Conservation (phyloP, 2,329 filamentous ascomycete species). For the Stemphylium beticola region DNA sequence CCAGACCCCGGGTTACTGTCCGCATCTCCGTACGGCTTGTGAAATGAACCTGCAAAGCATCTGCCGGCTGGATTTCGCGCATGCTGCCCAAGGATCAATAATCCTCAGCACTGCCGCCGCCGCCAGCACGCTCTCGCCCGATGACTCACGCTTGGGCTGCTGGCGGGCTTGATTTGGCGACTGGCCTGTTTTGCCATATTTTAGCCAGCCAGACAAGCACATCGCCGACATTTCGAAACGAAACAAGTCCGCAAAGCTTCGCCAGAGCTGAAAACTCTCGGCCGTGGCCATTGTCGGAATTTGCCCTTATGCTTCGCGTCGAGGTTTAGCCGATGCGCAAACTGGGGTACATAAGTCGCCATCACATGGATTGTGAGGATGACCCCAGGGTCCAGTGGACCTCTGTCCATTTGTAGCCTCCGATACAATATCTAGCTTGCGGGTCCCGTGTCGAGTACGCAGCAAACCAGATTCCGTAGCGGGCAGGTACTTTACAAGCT, state of each 20-base stretch:
- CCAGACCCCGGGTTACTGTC: conserved; percentile 27
- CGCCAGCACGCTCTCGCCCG: not conserved
- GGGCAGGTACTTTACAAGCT: conserved; percentile 1
- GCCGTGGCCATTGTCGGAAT: not conserved
- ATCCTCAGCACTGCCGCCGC: not conserved
- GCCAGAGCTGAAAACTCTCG: conserved; percentile 13
- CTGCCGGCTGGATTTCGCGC: conserved; percentile 7
- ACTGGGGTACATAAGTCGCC: conserved; percentile 45
- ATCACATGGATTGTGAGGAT: conserved; percentile 29
- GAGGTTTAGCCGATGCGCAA: conserved; percentile 19
- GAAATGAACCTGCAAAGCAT: not conserved
- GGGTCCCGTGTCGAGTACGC: conserved; percentile 10
- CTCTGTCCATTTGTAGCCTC: not conserved
- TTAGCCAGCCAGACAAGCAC: conserved; percentile 4
- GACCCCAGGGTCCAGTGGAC: conserved; percentile 32
- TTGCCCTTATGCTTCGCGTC: conserved; percentile 2
- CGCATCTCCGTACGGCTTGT: conserved; percentile 29
- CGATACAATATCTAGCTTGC: conserved; percentile 33
- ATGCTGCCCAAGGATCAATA: conserved; percentile 5
- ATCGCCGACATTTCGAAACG: conserved; percentile 20
- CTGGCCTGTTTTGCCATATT: conserved; percentile 13
- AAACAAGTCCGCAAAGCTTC: conserved; percentile 30
- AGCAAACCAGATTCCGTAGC: conserved; percentile 8
- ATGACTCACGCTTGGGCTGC: conserved; percentile 4
- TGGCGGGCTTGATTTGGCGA: conserved; percentile 12